Evolutionary conservation across 768 basidiomycete species (phyloP), one percentile per base, ranked within the genome.

Genomic region (Clitopilus hobsonii): DNA sequence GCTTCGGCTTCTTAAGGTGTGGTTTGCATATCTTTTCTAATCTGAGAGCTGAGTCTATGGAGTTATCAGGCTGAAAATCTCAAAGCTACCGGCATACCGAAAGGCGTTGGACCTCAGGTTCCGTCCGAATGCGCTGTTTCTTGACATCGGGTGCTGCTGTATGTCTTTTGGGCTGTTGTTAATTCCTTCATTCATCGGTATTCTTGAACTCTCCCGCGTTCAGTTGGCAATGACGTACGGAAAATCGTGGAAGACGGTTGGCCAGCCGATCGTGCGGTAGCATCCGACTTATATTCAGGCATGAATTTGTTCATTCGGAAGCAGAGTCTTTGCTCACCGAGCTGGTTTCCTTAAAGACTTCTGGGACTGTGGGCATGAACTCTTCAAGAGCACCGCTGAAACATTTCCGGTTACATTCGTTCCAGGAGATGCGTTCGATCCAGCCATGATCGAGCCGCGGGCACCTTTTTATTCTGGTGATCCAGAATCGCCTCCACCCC

Each of bases 321-420:
- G 6, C 29, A 6, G n/a, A n/a, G n/a, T n/a, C n/a, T n/a, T n/a
- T n/a, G n/a, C 53, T 41, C n/a, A 18, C 16, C 11, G 6, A 20
- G 16, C n/a, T 26, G 2, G 20, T 16, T 8, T 5, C 14, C 11
- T 7, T 11, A 22, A 25, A 86, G 85, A 69, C 8, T 82, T 83
- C 57, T 87, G 84, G 85, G 72, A 81, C 4, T 70, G 78, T 3
- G 86, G 86, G 1, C 84, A 88, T 57, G 71, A 79, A 38, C 71
- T 88, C 14, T 89, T 86, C 69, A 74, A 65, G 50, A 74, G 79
- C 3, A 81, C 72, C 0, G 75, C 78, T 0, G 68, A 76, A 32
- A 72, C 76, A 0, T 86, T 83, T 65, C 80, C 82, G 1, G 80
- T 74, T 0, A 64, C 70, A 0, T 88, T 88, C 62, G 52, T 88